Conservation (phyloP, 805 yeast genomes). For the Starmerella asiatica region DNA sequence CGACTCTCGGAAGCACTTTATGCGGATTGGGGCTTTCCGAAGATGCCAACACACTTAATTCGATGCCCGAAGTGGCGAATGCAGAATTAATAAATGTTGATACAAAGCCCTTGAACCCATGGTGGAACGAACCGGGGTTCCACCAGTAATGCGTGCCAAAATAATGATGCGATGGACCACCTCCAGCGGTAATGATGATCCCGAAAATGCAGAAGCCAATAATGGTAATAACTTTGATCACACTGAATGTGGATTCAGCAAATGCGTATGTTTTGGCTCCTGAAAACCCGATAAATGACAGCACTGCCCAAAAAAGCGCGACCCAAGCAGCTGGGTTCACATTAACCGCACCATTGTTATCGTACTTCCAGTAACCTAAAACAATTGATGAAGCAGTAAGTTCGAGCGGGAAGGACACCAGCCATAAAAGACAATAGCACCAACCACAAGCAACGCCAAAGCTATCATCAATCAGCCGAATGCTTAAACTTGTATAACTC, state of each 20-base stretch:
- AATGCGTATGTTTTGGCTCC: constrained; percentile 47
- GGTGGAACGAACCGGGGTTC: constrained; percentile 47
- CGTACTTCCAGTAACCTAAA: constrained; percentile 36
- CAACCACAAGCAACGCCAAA: constrained; percentile 56
- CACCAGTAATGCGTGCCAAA: constrained; percentile 50
- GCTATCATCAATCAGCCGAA: constrained; percentile 47
- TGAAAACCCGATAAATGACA: constrained; percentile 35
- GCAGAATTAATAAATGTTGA: constrained; percentile 54
- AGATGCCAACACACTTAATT: constrained; percentile 59
- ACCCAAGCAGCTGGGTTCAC: constrained; percentile 42
- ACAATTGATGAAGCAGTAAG: constrained; percentile 47
- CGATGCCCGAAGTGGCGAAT: constrained; percentile 63
- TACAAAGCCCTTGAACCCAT: constrained; percentile 52
- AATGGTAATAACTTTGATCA: constrained; percentile 42
- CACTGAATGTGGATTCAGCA: constrained; percentile 44
- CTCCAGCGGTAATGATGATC: constrained; percentile 41
- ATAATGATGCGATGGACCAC: constrained; percentile 44
- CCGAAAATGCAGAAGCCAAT: constrained; percentile 46
- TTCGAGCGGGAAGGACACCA: constrained; percentile 49
- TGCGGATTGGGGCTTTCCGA: constrained; percentile 64
- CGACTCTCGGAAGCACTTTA: constrained; percentile 53
- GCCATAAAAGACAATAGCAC: constrained; percentile 50
- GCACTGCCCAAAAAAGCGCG: constrained; percentile 37
- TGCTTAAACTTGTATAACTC: constrained; percentile 42
- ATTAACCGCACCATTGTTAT: constrained; percentile 48